A percentile compares a stretch with the other conserved stretches of the same genome.
Evolutionary conservation across 257 asterid species (phyloP).

Genomic region (Osmanthus fragrans): DNA sequence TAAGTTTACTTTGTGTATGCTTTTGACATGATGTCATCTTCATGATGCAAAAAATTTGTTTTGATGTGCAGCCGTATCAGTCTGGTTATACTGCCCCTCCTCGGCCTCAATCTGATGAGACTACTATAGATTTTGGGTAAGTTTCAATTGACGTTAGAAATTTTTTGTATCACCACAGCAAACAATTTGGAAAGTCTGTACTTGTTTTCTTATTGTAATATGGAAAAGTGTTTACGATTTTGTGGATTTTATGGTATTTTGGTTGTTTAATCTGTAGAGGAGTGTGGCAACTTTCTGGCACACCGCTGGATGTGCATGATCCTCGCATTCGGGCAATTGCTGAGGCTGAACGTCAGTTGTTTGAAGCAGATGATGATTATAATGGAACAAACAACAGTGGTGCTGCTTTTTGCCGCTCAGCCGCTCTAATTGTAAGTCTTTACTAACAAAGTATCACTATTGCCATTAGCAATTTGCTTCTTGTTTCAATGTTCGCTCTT

Average conservation of each 20-base stretch:
- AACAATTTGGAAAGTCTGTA: background rate
- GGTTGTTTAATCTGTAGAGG: slow-evolving; percentile 53
- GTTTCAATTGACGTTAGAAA: slow-evolving; percentile 15
- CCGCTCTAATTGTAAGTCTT: slow-evolving; percentile 85
- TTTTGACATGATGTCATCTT: background rate
- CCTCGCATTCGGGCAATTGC: slow-evolving; percentile 92
- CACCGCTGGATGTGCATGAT: slow-evolving; percentile 83
- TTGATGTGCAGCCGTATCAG: slow-evolving; percentile 69
- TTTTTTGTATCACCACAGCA: slow-evolving; percentile 10
- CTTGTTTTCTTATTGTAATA: slow-evolving; percentile 1
- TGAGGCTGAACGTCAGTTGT: slow-evolving; percentile 90
- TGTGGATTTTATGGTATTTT: slow-evolving; percentile 14
- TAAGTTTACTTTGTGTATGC: slow-evolving; percentile 10
- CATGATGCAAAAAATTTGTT: slow-evolving; percentile 15
- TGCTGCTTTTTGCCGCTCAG: slow-evolving; percentile 94
- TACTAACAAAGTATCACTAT: background rate
- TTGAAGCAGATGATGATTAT: slow-evolving; percentile 91
- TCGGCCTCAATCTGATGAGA: slow-evolving; percentile 73
- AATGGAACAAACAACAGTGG: slow-evolving; percentile 78
- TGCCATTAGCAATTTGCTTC: slow-evolving; percentile 4
- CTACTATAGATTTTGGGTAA: slow-evolving; percentile 91
- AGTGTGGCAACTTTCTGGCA: slow-evolving; percentile 97
- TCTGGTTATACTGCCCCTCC: slow-evolving; percentile 90
- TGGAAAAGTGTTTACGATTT: slow-evolving; percentile 9
- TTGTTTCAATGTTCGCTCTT: slow-evolving; percentile 1